phyloP scores from a whole-genome alignment of 306 rosid species.

The Adenanthera pavonina region DNA sequence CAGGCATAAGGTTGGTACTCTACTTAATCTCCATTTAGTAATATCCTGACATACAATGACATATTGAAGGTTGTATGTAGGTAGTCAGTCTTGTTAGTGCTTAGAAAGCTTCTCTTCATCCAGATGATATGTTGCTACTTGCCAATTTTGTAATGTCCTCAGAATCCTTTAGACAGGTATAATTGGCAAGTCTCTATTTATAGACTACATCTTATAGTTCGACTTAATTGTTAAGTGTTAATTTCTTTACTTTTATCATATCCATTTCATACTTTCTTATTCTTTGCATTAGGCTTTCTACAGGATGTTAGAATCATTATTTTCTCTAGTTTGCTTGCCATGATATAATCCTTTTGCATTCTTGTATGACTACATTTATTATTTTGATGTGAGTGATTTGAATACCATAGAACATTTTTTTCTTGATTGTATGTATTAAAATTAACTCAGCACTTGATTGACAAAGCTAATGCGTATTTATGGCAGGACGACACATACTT shows the following conservation, averaged over 20 bases:
- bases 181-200: conserved; percentile 43
- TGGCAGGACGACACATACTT: conserved; percentile 89
- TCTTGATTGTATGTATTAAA: background rate
- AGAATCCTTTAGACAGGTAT: conserved; percentile 90
- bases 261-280: conserved; percentile 29
- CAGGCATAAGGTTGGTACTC: conserved; percentile 76
- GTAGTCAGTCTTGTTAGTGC: conserved; percentile 95
- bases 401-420: background rate
- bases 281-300: conserved; percentile 44
- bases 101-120: conserved; percentile 96
- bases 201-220: background rate
- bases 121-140: conserved; percentile 90
- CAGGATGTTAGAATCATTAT: conserved; percentile 90
- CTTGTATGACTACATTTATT: conserved; percentile 89
- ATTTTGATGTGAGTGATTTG: conserved; percentile 80
- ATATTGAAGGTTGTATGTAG: conserved; percentile 59
- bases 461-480: conserved; percentile 33
- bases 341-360: conserved; percentile 98
- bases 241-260: conserved; percentile 5
- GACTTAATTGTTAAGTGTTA: background rate
- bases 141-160: conserved; percentile 95
- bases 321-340: conserved; percentile 97
- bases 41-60: conserved; percentile 34
- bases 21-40: conserved; percentile 2
- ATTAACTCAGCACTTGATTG: conserved; percentile 25